Evolutionary conservation across 2,329 filamentous ascomycete species (phyloP).

Genomic region (Parafenestella ontariensis): DNA sequence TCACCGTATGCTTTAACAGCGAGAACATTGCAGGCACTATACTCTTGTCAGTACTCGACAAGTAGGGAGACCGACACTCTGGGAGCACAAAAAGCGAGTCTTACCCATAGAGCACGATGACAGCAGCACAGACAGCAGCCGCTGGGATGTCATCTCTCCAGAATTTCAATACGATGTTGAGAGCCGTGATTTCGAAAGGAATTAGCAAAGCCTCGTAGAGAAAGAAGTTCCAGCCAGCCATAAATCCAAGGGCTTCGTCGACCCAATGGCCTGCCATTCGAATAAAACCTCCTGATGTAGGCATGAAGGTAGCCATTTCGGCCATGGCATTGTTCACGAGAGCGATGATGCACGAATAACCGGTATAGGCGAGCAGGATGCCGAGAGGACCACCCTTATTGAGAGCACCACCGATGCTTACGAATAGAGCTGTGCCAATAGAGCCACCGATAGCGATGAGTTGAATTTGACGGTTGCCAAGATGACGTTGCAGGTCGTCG

Average conservation of each 20-base stretch:
- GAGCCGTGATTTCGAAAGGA: slow-evolving; percentile 60
- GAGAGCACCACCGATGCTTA: slow-evolving; percentile 66
- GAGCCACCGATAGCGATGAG: slow-evolving; percentile 51
- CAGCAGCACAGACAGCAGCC: slow-evolving; percentile 50
- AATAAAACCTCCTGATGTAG: slow-evolving; percentile 69
- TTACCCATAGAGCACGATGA: slow-evolving; percentile 54
- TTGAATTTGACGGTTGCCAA: slow-evolving; percentile 51
- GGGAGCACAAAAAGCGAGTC: slow-evolving; percentile 13
- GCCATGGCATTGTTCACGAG: slow-evolving; percentile 71
- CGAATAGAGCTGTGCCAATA: slow-evolving; percentile 61
- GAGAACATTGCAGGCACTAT: slow-evolving; percentile 56
- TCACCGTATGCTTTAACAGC: slow-evolving; percentile 56
- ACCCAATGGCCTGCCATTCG: slow-evolving; percentile 70
- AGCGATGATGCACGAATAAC: slow-evolving; percentile 64
- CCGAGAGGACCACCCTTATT: slow-evolving; percentile 59
- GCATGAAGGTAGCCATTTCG: slow-evolving; percentile 70
- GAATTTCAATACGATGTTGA: slow-evolving; percentile 48
- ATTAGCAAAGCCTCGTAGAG: slow-evolving; percentile 60
- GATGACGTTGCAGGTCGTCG: slow-evolving; percentile 49
- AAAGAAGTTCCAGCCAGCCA: slow-evolving; percentile 61
- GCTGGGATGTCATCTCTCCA: slow-evolving; percentile 57
- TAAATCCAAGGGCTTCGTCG: slow-evolving; percentile 69
- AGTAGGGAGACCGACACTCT: neutral
- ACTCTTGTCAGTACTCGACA: slow-evolving; percentile 6
- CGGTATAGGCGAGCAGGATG: slow-evolving; percentile 65